Evolutionary conservation across 1,284 basidiomycete genomes (phyloP).

Genomic region (Rhodotorula sp.): DNA sequence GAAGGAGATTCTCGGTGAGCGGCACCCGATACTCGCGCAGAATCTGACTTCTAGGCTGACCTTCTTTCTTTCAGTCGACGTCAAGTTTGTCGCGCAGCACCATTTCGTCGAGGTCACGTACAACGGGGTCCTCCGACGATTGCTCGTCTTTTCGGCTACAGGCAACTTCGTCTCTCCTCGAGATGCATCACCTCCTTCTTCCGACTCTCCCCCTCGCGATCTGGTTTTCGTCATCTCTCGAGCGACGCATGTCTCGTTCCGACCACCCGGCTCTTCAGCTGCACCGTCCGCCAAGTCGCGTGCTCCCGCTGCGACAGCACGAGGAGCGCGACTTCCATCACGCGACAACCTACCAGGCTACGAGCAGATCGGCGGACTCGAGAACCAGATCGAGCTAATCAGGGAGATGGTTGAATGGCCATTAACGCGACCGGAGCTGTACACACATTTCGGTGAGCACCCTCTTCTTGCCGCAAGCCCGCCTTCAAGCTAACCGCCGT

Average conservation of each 20-base stretch:
- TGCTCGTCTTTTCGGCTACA: slow-evolving; percentile 57
- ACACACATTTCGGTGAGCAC: slow-evolving; percentile 73
- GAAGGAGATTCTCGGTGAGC: slow-evolving; percentile 51
- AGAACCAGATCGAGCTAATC: slow-evolving; percentile 83
- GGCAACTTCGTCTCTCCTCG: not conserved
- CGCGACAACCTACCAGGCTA: slow-evolving; percentile 49
- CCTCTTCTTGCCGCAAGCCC: not conserved
- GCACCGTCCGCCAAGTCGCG: slow-evolving; percentile 21
- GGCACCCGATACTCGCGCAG: not conserved
- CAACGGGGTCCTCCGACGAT: slow-evolving; percentile 60
- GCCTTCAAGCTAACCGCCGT: not conserved
- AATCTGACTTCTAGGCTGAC: not conserved
- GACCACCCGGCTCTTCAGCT: slow-evolving; percentile 13
- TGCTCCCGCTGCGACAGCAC: slow-evolving; percentile 35
- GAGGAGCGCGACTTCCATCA: not conserved
- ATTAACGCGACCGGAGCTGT: slow-evolving; percentile 82
- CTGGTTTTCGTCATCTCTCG: slow-evolving; percentile 28
- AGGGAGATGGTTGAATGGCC: slow-evolving; percentile 94
- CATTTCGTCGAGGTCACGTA: slow-evolving; percentile 66
- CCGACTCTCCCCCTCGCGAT: slow-evolving; percentile 19
- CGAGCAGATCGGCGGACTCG: slow-evolving; percentile 79
- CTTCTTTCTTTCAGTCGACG: slow-evolving; percentile 59
- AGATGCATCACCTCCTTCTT: not conserved
- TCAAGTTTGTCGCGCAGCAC: slow-evolving; percentile 65
- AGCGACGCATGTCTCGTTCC: slow-evolving; percentile 23